These are phyloP conservation scores for Phytophthora parvispora DNA, from an alignment of 352 stramenopile genomes.

Conservation along the genomic window DNA sequence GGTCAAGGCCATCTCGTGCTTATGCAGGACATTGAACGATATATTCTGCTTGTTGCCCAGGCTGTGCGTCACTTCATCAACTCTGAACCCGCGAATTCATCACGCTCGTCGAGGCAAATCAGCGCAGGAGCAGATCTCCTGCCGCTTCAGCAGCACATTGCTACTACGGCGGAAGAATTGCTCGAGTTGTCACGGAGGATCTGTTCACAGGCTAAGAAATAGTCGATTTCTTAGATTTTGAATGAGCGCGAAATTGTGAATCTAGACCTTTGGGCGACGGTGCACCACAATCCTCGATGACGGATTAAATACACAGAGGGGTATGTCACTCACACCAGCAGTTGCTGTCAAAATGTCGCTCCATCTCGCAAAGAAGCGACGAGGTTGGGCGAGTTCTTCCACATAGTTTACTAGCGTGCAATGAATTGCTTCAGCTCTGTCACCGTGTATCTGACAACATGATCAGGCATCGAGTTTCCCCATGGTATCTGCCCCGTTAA, in stretches of 20 bases:
- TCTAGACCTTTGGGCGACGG: not conserved
- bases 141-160: conserved; percentile 8
- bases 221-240: too few relatives aligned
- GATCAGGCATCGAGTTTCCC: not conserved
- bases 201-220: not conserved
- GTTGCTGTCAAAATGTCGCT: not conserved
- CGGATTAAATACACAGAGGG: not conserved
- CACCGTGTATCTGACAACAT: not conserved
- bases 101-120: not conserved
- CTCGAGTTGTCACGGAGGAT: conserved; percentile 3
- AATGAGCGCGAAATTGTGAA: too few relatives aligned
- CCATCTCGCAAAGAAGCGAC: not conserved
- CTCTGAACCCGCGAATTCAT: not conserved
- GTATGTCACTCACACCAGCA: too few relatives aligned
- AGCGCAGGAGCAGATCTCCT: not conserved
- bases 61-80: not conserved
- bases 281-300: not conserved
- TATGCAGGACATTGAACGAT: conserved; percentile 15
- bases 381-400: not conserved
- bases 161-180: conserved; percentile 1
- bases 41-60: conserved; percentile 9
- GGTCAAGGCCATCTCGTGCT: not conserved
- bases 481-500: conserved; percentile 5
- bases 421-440: not conserved
- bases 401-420: not conserved